Conservation (phyloP, 345 rosid species). For the Hibiscus tridactylites region DNA sequence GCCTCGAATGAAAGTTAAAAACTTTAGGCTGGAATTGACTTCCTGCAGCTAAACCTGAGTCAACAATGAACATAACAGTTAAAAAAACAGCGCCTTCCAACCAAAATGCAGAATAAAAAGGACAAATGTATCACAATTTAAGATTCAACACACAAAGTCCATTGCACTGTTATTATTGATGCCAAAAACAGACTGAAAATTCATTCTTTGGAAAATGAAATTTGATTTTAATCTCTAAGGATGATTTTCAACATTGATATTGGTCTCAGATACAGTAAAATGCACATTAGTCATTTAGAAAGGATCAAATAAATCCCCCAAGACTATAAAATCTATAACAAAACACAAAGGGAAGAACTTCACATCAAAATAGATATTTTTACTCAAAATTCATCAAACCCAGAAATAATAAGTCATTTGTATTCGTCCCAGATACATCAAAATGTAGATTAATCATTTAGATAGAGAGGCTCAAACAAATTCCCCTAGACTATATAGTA, state of each 20-base stretch:
- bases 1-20: neutral
- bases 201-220: neutral
- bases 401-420: neutral
- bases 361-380: neutral
- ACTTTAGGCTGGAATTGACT: constrained; percentile 8
- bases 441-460: neutral
- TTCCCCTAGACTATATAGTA: neutral
- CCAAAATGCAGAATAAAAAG: neutral
- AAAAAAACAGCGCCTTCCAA: neutral
- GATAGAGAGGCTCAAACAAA: neutral
- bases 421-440: neutral
- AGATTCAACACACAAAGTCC: neutral
- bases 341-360: neutral
- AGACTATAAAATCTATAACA: neutral
- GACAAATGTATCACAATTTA: neutral
- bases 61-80: neutral
- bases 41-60: neutral
- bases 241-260: neutral
- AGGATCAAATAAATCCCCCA: neutral
- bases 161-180: neutral
- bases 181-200: neutral
- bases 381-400: neutral
- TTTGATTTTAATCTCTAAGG: neutral
- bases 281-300: neutral
- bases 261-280: neutral